Evolutionary conservation across 176 grass and related monocot genomes (phyloP).

Genomic region (Otatea glauca): DNA sequence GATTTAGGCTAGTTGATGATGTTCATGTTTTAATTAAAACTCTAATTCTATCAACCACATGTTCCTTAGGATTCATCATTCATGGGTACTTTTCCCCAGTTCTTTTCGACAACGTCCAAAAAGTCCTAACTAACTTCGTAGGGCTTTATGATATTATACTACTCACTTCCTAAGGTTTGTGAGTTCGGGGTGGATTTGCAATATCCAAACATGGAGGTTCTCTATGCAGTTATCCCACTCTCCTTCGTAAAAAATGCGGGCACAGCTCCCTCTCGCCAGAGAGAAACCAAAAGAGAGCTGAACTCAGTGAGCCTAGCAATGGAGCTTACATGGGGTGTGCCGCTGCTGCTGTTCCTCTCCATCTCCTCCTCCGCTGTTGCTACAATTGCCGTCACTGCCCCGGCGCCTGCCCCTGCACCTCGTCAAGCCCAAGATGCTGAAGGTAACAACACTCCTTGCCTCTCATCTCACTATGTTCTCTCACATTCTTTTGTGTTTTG

Average conservation of each 20-base stretch:
- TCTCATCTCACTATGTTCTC: background rate
- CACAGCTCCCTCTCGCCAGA: background rate
- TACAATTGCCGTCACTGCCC: conserved; percentile 44
- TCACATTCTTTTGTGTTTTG: background rate
- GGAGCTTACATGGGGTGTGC: conserved; percentile 43
- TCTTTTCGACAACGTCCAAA: too few species aligned
- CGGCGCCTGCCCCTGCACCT: background rate
- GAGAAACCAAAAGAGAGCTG: background rate
- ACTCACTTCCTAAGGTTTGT: background rate
- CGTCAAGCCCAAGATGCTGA: conserved; percentile 36
- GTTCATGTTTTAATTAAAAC: too few species aligned
- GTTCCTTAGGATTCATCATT: background rate
- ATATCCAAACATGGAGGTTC: background rate
- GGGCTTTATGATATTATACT: background rate
- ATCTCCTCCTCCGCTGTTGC: conserved; percentile 38
- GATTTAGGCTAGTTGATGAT: too few species aligned
- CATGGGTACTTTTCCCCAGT: background rate
- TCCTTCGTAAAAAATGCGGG: background rate
- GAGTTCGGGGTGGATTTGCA: background rate
- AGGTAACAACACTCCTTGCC: too few species aligned
- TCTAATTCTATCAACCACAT: too few species aligned
- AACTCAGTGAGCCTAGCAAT: conserved; percentile 18
- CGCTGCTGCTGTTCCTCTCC: conserved; percentile 33
- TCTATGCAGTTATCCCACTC: background rate
- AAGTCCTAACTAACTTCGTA: background rate